These are phyloP conservation scores for Allium fistulosum DNA, from an alignment of 106 monocot genomes.

Conservation along the genomic window DNA sequence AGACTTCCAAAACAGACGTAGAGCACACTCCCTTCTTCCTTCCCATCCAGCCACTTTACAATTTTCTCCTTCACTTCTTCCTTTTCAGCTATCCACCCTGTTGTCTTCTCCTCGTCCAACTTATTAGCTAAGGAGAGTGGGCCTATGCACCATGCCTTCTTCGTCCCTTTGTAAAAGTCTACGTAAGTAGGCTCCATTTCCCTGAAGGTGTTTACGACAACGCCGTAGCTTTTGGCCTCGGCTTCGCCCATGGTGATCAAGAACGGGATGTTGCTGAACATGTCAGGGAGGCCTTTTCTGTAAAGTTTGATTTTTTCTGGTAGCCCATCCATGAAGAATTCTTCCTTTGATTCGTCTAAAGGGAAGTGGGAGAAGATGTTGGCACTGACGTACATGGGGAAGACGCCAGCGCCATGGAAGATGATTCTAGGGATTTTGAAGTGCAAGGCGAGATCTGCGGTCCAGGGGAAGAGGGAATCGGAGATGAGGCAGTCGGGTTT, in stretches of 20 bases:
- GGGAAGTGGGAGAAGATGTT: conserved; percentile 19
- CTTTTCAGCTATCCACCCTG: no score
- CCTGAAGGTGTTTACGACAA: not conserved
- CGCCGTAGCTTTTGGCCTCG: conserved; percentile 5
- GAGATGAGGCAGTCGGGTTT: conserved; percentile 19
- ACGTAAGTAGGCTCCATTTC: not conserved
- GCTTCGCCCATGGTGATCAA: not conserved
- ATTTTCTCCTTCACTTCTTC: not conserved
- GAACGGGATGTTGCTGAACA: not conserved
- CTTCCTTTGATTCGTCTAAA: not conserved
- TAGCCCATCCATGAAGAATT: not conserved
- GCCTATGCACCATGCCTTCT: conserved; percentile 5
- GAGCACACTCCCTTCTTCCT: conserved; percentile 8
- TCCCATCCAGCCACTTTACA: conserved; percentile 14
- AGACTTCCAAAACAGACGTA: conserved; percentile 24
- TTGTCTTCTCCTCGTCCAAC: not conserved
- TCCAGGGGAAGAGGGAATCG: conserved; percentile 24
- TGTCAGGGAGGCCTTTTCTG: no score
- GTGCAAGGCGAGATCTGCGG: conserved; percentile 12
- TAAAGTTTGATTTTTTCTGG: not conserved
- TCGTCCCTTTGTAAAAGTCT: not conserved
- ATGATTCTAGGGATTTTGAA: conserved; percentile 19
- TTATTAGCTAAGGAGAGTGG: not conserved
- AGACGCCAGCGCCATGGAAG: conserved; percentile 15
- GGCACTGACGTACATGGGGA: not conserved